Conservation (phyloP, 1,284 basidiomycete species). For the Boletus semigastroideus region DNA sequence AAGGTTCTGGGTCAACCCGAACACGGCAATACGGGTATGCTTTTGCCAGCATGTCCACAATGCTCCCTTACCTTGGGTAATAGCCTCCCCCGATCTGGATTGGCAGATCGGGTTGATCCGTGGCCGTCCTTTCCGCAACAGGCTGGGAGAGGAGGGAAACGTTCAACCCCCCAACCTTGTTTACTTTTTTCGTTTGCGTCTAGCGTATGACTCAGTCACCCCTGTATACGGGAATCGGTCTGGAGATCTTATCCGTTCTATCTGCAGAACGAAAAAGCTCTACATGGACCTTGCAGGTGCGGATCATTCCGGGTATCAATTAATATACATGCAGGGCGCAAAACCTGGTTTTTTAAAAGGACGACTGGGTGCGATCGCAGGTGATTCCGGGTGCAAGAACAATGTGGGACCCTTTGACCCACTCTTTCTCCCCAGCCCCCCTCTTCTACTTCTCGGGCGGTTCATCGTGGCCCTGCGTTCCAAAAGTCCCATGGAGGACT, state of each 20-base stretch:
- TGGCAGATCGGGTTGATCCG: conserved; percentile 16
- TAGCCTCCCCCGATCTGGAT: conserved; percentile 1
- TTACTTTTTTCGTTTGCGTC: conserved; percentile 9
- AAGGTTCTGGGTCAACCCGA: conserved; percentile 19
- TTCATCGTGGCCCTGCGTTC: conserved; percentile 1
- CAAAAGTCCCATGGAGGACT: background rate
- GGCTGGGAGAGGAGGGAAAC: background rate
- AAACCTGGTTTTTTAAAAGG: conserved; percentile 9
- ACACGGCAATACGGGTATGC: conserved; percentile 14
- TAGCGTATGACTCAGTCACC: conserved; percentile 18
- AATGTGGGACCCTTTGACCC: conserved; percentile 4
- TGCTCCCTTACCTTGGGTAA: conserved; percentile 8
- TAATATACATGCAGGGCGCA: conserved; percentile 10
- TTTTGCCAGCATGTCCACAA: conserved; percentile 12
- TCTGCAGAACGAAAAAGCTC: conserved; percentile 19
- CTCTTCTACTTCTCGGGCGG: background rate
- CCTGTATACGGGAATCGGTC: conserved; percentile 18
- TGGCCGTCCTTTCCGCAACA: conserved; percentile 14
- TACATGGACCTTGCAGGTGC: conserved; percentile 19
- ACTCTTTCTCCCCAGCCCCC: conserved; percentile 2
- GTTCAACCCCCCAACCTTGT: conserved; percentile 21
- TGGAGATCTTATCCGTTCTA: conserved; percentile 26
- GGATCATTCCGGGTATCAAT: conserved; percentile 32
- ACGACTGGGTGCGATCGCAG: conserved; percentile 17
- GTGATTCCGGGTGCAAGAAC: background rate